Conservation (phyloP, 169 alveolate species). For the Ichthyophthirius multifiliis region DNA sequence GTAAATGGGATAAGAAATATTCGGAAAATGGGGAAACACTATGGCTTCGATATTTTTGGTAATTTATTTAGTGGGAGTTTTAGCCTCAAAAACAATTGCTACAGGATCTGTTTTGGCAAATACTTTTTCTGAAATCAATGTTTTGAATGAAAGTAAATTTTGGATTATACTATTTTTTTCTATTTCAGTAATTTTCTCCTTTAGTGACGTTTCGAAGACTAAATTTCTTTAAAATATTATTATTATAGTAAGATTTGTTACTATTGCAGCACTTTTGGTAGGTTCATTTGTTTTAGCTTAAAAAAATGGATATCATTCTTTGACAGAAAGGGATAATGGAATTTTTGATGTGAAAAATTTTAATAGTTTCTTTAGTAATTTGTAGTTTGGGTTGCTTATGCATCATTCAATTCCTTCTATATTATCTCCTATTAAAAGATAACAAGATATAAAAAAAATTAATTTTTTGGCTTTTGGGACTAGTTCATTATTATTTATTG, state of each 20-base stretch:
- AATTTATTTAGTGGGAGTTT: background rate
- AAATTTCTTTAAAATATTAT: background rate
- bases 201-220: background rate
- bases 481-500: background rate
- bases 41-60: background rate
- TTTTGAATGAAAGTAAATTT: background rate
- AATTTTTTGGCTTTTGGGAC: background rate
- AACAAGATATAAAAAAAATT: background rate
- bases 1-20: background rate
- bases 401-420: constrained; percentile 7
- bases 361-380: background rate
- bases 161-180: background rate
- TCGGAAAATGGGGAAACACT: background rate
- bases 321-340: background rate
- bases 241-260: background rate
- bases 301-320: background rate
- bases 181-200: background rate
- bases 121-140: background rate
- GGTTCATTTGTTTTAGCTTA: background rate
- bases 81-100: background rate
- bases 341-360: background rate
- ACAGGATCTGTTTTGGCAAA: background rate
- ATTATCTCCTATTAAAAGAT: background rate
- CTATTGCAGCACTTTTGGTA: background rate
- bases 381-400: constrained; percentile 1